Percentiles rank a stretch among this genome's conserved stretches.
These are phyloP conservation scores for Tetracentron sinense DNA, from an alignment of 164 flowering plant species.

Conservation along the genomic window DNA sequence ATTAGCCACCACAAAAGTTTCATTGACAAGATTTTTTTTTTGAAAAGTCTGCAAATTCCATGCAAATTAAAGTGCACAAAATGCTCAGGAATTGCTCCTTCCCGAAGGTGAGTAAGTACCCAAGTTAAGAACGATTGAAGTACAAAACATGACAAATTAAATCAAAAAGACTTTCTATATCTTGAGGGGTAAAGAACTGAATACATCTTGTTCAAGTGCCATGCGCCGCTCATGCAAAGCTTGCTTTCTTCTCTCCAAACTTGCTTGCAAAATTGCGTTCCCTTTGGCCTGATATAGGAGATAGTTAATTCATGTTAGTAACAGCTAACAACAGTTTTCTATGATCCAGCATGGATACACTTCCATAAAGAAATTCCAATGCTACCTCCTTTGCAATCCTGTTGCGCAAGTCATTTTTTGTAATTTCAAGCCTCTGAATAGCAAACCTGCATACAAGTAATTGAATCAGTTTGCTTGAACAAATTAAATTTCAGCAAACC, in stretches of 20 bases:
- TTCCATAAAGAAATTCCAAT: too few relatives aligned
- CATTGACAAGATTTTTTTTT: too few relatives aligned
- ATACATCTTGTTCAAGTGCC: slow-evolving; percentile 99
- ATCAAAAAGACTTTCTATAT: neutral
- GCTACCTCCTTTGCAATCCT: slow-evolving; percentile 96
- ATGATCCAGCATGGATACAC: too few relatives aligned
- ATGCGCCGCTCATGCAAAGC: slow-evolving; percentile 97
- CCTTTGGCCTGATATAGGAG: slow-evolving; percentile 80
- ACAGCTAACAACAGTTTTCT: too few relatives aligned
- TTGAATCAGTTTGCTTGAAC: slow-evolving; percentile 1
- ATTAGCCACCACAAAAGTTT: neutral
- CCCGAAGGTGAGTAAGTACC: neutral
- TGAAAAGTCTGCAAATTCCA: neutral
- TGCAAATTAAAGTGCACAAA: neutral
- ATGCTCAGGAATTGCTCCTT: neutral
- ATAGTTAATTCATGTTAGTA: neutral
- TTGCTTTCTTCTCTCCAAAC: slow-evolving; percentile 97
- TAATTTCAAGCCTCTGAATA: slow-evolving; percentile 89
- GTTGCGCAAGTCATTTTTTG: slow-evolving; percentile 87
- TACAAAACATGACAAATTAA: neutral
- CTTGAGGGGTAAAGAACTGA: neutral
- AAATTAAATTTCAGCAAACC: slow-evolving; percentile 2
- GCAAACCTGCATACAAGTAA: slow-evolving; percentile 66
- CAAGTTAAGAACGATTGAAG: neutral
- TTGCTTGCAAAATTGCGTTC: slow-evolving; percentile 94